Evolutionary conservation across 768 basidiomycete genomes (phyloP).

Genomic region (Collybia sordida): DNA sequence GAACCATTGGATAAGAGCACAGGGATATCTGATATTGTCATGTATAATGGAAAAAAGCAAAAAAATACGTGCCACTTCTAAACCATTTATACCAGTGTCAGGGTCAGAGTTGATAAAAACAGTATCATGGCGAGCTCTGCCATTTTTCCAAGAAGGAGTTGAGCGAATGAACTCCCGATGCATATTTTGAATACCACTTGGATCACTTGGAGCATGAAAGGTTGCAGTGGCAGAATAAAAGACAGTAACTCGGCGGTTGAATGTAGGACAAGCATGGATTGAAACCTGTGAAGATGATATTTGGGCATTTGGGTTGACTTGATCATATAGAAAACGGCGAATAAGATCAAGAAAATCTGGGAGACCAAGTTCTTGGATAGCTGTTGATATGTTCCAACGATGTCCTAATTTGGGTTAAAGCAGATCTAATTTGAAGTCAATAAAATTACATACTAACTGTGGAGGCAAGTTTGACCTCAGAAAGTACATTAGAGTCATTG

Average conservation of each 20-base stretch:
- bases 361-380: slow-evolving; percentile 1
- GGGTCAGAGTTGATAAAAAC: background rate
- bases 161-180: slow-evolving; percentile 3
- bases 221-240: slow-evolving; percentile 3
- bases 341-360: slow-evolving; percentile 10
- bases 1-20: background rate
- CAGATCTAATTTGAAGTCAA: background rate
- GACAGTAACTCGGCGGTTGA: slow-evolving; percentile 1
- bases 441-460: background rate
- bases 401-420: background rate
- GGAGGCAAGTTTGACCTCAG: no score
- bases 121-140: background rate
- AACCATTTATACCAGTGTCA: slow-evolving; percentile 4
- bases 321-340: slow-evolving; percentile 14
- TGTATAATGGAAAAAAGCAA: slow-evolving; percentile 21
- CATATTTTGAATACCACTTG: slow-evolving; percentile 1
- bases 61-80: slow-evolving; percentile 19
- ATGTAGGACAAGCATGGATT: background rate
- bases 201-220: slow-evolving; percentile 6
- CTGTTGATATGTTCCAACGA: background rate
- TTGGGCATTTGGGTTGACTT: slow-evolving; percentile 8
- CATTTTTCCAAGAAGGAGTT: background rate
- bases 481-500: background rate
- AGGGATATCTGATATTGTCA: background rate
- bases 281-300: background rate